Percentiles rank a stretch among this genome's conserved stretches.
These are phyloP conservation scores for Leptographium procerum DNA, from an alignment of 2,329 filamentous ascomycete species.

Conservation along the genomic window DNA sequence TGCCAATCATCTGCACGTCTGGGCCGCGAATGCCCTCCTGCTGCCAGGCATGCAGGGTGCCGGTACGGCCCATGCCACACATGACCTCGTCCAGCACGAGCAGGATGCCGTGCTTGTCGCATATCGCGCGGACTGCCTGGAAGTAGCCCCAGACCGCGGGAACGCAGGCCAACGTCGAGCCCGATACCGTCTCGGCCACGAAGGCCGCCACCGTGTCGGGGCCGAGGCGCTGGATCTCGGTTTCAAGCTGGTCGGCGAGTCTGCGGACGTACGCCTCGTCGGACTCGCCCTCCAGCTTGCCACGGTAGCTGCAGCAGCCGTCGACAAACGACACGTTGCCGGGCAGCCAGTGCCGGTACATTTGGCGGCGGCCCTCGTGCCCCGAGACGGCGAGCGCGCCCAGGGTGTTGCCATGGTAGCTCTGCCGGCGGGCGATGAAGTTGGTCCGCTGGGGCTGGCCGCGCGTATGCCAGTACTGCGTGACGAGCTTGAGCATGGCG, in stretches of 20 bases:
- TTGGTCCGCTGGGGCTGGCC: conserved; percentile 43
- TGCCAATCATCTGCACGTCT: conserved; percentile 53
- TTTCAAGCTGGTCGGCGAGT: conserved; percentile 53
- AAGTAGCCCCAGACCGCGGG: conserved; percentile 42
- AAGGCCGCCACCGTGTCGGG: conserved; percentile 59
- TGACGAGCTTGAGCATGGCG: conserved; percentile 50
- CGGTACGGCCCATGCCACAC: conserved; percentile 53
- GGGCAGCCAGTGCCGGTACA: conserved; percentile 52
- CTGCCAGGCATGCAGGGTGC: conserved; percentile 52
- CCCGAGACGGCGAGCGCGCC: conserved; percentile 55
- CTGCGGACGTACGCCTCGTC: conserved; percentile 47
- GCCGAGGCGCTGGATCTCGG: conserved; percentile 52
- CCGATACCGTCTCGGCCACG: conserved; percentile 62
- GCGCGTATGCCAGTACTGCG: conserved; percentile 48
- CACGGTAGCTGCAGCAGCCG: conserved; percentile 56
- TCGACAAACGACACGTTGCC: conserved; percentile 49
- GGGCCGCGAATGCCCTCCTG: conserved; percentile 45
- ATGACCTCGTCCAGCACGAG: conserved; percentile 54
- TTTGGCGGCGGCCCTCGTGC: conserved; percentile 45
- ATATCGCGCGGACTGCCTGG: conserved; percentile 38
- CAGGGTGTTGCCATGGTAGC: conserved; percentile 63
- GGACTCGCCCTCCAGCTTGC: conserved; percentile 36
- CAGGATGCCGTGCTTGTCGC: conserved; percentile 41
- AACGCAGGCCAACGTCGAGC: conserved; percentile 51
- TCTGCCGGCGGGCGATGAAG: conserved; percentile 57